These are phyloP conservation scores for Aspergillus mulundensis DNA, from an alignment of 495 filamentous ascomycete genomes.

Conservation along the genomic window DNA sequence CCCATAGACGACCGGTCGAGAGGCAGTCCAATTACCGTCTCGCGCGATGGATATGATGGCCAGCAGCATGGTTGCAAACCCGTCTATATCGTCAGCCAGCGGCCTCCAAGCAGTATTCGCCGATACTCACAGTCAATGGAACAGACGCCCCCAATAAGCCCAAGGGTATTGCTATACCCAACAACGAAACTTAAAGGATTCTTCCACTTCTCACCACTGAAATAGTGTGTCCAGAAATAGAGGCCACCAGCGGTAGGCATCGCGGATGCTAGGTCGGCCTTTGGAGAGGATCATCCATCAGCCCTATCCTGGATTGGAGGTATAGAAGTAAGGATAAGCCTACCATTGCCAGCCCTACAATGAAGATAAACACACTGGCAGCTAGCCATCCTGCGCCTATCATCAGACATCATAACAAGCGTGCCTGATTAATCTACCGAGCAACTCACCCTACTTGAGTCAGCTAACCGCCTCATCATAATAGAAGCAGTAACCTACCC, in stretches of 20 bases:
- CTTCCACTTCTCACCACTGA: conserved; percentile 53
- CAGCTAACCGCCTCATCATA: conserved; percentile 7
- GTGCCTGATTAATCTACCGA: neutral
- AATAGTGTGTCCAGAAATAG: conserved; percentile 70
- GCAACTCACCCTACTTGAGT: conserved; percentile 23
- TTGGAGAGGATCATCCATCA: neutral
- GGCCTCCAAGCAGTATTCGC: neutral
- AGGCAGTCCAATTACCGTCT: conserved; percentile 60
- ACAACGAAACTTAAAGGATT: conserved; percentile 65
- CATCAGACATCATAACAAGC: conserved; percentile 7
- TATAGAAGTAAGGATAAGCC: conserved; percentile 11
- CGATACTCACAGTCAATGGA: conserved; percentile 50
- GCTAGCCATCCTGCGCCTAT: conserved; percentile 52
- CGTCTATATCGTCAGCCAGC: conserved; percentile 28
- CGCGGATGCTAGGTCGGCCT: conserved; percentile 62
- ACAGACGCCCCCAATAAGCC: conserved; percentile 58
- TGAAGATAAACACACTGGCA: conserved; percentile 57
- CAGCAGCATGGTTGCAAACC: conserved; percentile 50
- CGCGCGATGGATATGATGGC: conserved; percentile 57
- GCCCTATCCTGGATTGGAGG: neutral
- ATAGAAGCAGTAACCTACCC: conserved; percentile 33
- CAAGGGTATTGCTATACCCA: conserved; percentile 67
- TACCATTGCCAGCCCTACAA: conserved; percentile 63
- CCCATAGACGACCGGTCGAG: conserved; percentile 55
- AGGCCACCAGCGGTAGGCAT: conserved; percentile 70